A percentile compares a stretch with the other conserved stretches of the same genome.
These are phyloP conservation scores for Cunninghamia lanceolata DNA, from an alignment of 75 land plant genomes.

Conservation along the genomic window DNA sequence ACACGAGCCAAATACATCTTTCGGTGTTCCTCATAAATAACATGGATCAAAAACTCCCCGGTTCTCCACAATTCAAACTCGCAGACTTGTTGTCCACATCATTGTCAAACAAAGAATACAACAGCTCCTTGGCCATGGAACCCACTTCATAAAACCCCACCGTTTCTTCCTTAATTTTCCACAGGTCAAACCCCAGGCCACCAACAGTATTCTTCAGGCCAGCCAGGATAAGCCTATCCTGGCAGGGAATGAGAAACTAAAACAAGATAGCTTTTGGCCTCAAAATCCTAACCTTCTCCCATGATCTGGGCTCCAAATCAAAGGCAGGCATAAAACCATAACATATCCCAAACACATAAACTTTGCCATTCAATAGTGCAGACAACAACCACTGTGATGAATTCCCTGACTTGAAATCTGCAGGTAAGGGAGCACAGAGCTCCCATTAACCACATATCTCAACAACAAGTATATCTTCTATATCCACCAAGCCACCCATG, in stretches of 20 bases:
- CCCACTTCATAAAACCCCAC: constrained; percentile 34
- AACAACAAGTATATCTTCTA: constrained; percentile 46
- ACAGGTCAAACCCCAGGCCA: constrained; percentile 33
- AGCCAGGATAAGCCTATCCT: constrained; percentile 37
- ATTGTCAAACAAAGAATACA: constrained; percentile 34
- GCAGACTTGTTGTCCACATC: constrained; percentile 46
- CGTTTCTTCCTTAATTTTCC: constrained; percentile 34
- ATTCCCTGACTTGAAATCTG: constrained; percentile 40
- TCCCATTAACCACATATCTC: constrained; percentile 77
- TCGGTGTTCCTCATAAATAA: constrained; percentile 48
- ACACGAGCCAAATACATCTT: constrained; percentile 44
- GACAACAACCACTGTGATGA: constrained; percentile 55
- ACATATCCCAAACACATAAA: constrained; percentile 52
- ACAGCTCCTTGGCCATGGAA: constrained; percentile 40
- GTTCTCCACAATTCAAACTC: constrained; percentile 50
- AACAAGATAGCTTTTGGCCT: constrained; percentile 37
- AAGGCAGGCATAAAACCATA: constrained; percentile 40
- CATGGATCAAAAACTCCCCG: constrained; percentile 43
- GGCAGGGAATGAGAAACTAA: constrained; percentile 41
- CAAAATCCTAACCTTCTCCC: constrained; percentile 45
- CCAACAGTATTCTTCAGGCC: constrained; percentile 30
- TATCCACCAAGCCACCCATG: constrained; percentile 45
- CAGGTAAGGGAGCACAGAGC: constrained; percentile 51
- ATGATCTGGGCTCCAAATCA: constrained; percentile 28
- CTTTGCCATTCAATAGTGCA: constrained; percentile 28